Evolutionary conservation across 352 stramenopile species (phyloP).

Genomic region (Pythium phragmiticola): DNA sequence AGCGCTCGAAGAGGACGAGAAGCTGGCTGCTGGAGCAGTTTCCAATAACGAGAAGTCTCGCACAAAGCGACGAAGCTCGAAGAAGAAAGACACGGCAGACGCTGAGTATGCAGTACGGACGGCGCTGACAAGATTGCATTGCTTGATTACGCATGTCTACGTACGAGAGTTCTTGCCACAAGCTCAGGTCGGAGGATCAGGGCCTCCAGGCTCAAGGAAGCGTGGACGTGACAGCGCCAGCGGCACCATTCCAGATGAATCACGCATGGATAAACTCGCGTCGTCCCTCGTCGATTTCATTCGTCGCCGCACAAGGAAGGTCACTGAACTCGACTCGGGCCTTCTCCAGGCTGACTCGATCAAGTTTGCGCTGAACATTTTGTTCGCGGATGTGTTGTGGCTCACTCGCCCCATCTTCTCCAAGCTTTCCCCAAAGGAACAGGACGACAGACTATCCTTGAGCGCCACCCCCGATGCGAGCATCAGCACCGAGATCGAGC

Average conservation of each 20-base stretch:
- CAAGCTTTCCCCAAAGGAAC: constrained; percentile 22
- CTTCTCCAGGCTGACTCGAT: constrained; percentile 61
- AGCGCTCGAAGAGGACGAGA: constrained; percentile 53
- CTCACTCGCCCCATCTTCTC: constrained; percentile 62
- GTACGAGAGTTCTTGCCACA: constrained; percentile 58
- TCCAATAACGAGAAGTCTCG: constrained; percentile 23
- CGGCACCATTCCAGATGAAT: background rate
- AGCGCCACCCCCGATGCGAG: background rate
- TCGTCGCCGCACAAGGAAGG: constrained; percentile 43
- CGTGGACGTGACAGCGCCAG: constrained; percentile 8
- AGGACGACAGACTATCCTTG: constrained; percentile 13
- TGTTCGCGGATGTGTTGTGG: constrained; percentile 82
- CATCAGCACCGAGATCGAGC: constrained; percentile 35
- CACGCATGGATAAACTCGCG: constrained; percentile 41
- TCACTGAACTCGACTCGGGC: constrained; percentile 45
- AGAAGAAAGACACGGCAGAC: constrained; percentile 56
- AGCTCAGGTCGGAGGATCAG: background rate
- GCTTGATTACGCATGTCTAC: constrained; percentile 59
- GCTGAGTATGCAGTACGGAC: constrained; percentile 68
- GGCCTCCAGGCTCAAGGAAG: constrained; percentile 9
- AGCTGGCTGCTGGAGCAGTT: constrained; percentile 28
- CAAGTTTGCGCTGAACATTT: constrained; percentile 58
- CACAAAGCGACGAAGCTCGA: constrained; percentile 22
- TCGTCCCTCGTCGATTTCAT: constrained; percentile 43
- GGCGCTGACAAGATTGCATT: constrained; percentile 57